phyloP scores from a whole-genome alignment of 169 alveolate genomes.

The Eimeria acervulina region DNA sequence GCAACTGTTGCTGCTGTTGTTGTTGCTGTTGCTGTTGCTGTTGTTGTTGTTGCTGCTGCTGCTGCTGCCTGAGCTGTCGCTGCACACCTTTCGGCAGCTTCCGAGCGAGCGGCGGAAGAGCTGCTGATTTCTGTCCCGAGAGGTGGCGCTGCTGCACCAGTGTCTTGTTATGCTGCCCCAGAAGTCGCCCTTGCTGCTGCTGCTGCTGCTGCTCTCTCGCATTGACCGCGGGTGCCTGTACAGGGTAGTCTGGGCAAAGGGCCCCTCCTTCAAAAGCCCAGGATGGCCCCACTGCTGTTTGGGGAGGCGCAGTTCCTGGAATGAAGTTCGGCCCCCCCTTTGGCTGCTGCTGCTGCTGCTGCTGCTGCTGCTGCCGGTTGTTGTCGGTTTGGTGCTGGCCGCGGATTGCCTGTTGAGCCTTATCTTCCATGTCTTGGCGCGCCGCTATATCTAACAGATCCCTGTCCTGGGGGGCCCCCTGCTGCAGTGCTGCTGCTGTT shows the following conservation, averaged over 20 bases:
- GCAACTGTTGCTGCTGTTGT: constrained; percentile 54
- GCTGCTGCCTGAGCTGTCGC: constrained; percentile 76
- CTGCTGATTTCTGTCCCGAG: constrained; percentile 33
- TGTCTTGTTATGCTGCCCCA: constrained; percentile 45
- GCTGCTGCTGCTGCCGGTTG: constrained; percentile 35
- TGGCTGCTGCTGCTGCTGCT: constrained; percentile 66
- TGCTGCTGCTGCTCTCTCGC: constrained; percentile 75
- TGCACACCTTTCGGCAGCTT: constrained; percentile 70
- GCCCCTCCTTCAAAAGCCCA: constrained; percentile 50
- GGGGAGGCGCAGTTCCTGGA: neutral
- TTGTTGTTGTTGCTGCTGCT: constrained; percentile 60
- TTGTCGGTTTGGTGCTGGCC: constrained; percentile 8
- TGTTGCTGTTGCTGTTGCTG: constrained; percentile 53
- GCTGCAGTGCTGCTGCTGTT: neutral
- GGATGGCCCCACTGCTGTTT: constrained; percentile 28
- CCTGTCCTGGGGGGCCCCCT: neutral
- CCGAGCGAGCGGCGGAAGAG: constrained; percentile 39
- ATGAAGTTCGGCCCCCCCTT: neutral
- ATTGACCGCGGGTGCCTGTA: neutral
- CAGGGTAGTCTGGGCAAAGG: constrained; percentile 59
- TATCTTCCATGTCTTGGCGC: constrained; percentile 5
- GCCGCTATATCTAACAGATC: neutral
- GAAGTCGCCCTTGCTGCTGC: constrained; percentile 57
- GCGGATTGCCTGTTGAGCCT: neutral
- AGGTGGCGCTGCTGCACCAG: constrained; percentile 54